Percentiles rank a stretch among this genome's conserved stretches.
phyloP scores from a whole-genome alignment of 1,139 yeast genomes.

The Magnusiomyces sp. region DNA sequence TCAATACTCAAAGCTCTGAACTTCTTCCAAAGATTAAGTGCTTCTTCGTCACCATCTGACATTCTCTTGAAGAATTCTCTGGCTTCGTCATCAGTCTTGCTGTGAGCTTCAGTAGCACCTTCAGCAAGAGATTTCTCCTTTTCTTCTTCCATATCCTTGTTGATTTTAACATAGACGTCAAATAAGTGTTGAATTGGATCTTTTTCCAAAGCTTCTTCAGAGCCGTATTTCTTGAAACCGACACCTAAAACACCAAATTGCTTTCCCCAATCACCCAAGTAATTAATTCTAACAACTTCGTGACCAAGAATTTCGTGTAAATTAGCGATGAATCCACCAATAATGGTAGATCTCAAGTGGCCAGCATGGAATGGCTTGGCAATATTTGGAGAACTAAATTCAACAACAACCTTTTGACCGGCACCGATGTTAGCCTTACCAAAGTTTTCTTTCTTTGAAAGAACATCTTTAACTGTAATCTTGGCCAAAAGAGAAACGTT shows the following conservation, averaged over 20 bases:
- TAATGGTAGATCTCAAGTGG: slow-evolving; percentile 93
- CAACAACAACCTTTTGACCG: slow-evolving; percentile 68
- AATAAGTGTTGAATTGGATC: slow-evolving; percentile 95
- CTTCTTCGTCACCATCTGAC: slow-evolving; percentile 89
- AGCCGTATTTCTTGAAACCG: slow-evolving; percentile 81
- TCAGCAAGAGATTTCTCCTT: slow-evolving; percentile 44
- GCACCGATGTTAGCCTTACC: slow-evolving; percentile 73
- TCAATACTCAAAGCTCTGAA: slow-evolving; percentile 87
- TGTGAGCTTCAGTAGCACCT: slow-evolving; percentile 18
- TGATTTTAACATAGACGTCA: slow-evolving; percentile 85
- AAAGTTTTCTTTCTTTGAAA: slow-evolving; percentile 49
- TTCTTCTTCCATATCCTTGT: slow-evolving; percentile 69
- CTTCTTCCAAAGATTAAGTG: slow-evolving; percentile 72
- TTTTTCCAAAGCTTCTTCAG: slow-evolving; percentile 55
- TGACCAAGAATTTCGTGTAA: slow-evolving; percentile 86
- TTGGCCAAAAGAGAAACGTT: slow-evolving; percentile 56
- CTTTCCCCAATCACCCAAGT: slow-evolving; percentile 99
- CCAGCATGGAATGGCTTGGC: slow-evolving; percentile 99
- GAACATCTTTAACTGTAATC: slow-evolving; percentile 62
- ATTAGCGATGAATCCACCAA: slow-evolving; percentile 93
- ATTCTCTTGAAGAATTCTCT: slow-evolving; percentile 79
- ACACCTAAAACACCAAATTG: slow-evolving; percentile 95
- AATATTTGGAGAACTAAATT: slow-evolving; percentile 94
- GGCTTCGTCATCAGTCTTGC: slow-evolving; percentile 72
- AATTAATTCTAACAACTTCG: slow-evolving; percentile 83